Evolutionary conservation across 2,329 filamentous ascomycete genomes (phyloP).

Genomic region (Microdochium trichocladiopsis): DNA sequence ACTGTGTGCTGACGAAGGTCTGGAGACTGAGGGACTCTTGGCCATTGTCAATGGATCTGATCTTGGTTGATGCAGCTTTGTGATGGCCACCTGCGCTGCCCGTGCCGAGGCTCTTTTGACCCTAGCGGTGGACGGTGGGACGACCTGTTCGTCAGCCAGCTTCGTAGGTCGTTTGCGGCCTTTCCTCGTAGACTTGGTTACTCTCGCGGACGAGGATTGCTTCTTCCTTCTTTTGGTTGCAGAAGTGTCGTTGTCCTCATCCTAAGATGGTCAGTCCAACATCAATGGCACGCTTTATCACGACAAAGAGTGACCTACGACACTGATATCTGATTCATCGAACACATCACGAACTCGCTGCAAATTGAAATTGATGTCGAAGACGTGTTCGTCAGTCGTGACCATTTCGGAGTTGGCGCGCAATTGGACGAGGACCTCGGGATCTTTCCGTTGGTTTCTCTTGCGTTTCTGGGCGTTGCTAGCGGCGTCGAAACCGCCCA

Average conservation of each 20-base stretch:
- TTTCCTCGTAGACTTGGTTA: background rate
- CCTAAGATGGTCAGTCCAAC: slow-evolving; percentile 3
- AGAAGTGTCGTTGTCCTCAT: slow-evolving; percentile 9
- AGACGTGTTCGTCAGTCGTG: slow-evolving; percentile 58
- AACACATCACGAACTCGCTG: slow-evolving; percentile 52
- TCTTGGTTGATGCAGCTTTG: slow-evolving; percentile 1
- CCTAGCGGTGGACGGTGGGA: background rate
- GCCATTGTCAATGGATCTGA: background rate
- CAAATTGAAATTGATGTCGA: slow-evolving; percentile 43
- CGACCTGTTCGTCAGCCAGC: background rate
- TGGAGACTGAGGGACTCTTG: background rate
- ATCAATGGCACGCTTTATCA: background rate
- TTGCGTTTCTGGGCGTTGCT: slow-evolving; percentile 65
- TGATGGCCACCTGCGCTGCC: slow-evolving; percentile 1
- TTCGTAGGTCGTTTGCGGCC: background rate
- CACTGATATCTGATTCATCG: slow-evolving; percentile 38
- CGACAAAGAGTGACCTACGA: slow-evolving; percentile 30
- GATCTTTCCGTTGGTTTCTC: slow-evolving; percentile 72
- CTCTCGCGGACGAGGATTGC: background rate
- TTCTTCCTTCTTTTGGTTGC: slow-evolving; percentile 22
- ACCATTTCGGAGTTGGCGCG: slow-evolving; percentile 57
- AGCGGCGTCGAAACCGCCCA: slow-evolving; percentile 76
- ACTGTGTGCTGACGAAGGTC: background rate
- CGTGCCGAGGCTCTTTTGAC: background rate
- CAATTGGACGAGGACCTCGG: slow-evolving; percentile 62